Base-by-base conservation (phyloP, 1,284 basidiomycete species). In the Ganoderma sinense region DNA sequence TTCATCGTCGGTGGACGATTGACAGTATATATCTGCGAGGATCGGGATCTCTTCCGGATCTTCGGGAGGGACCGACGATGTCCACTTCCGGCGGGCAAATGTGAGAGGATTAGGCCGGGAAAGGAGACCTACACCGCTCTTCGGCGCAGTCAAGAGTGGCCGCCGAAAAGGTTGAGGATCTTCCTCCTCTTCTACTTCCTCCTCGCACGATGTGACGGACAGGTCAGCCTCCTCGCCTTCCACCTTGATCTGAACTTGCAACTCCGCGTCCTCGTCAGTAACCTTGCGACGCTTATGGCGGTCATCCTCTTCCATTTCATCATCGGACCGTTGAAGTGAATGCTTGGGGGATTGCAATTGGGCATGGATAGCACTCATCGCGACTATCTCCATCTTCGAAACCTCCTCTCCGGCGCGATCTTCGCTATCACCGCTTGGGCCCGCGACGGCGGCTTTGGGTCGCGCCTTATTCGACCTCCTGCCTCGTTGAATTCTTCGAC, bases 371-470 rank as follows among this genome's bases (percentile, higher is more conserved):
- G 13, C 40, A 61, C n/a, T 43, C 29, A 14, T 51, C 67, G 20
- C 56, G 2, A 33, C 23, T 41, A 41, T 60, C 31, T 43, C 62
- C 66, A 62, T 39, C 36, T 39, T 65, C 69, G 56, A n/a, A 20
- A 23, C 59, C n/a, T 29, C 59, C 3, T 13, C 59, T 51, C 48
- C 31, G 45, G 39, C n/a, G 51, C n/a, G 41, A 41, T 29, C 48
- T 45, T 56, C 51, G 40, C 64, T 48, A 53, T 64, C 74, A 69
- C 80, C 72, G 79, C 80, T 78, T 43, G 76, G 36, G 79, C 80
- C n/a, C 39, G 36, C 74, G 82, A 83, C 51, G 79, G 79, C 65
- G 83, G 80, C 80, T 75, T 83, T 83, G 36, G 81, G 80, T 65
- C 83, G 82, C 67, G 81, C 82, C 69, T 82, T 65, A 40, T 13